Conservation (phyloP, 495 filamentous ascomycete species). For the Penicillium nucicola region DNA sequence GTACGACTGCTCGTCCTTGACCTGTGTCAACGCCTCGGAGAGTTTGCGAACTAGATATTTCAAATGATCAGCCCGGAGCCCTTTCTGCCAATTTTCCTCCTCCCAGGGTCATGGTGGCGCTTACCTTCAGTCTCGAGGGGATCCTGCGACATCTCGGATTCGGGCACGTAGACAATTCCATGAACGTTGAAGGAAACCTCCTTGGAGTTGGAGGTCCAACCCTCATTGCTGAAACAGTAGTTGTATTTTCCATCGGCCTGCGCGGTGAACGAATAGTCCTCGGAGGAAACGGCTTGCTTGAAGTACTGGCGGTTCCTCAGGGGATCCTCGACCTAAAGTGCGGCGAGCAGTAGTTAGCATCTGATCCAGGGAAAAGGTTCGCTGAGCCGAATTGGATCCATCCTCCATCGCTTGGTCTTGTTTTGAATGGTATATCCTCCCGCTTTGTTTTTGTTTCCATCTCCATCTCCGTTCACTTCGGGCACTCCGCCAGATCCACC, state of each 20-base stretch:
- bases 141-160: conserved; percentile 78
- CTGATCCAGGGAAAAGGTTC: background rate
- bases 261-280: conserved; percentile 91
- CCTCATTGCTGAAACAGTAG: conserved; percentile 99
- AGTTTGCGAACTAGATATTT: conserved; percentile 67
- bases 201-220: conserved; percentile 87
- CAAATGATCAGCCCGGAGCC: conserved; percentile 9
- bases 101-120: background rate
- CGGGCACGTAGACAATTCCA: conserved; percentile 95
- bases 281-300: conserved; percentile 76
- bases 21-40: conserved; percentile 80
- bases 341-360: conserved; percentile 11
- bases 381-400: too few species aligned
- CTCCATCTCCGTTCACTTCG: too few species aligned
- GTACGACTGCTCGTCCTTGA: conserved; percentile 96
- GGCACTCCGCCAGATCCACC: background rate
- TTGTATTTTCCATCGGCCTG: conserved; percentile 79
- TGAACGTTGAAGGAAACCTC: conserved; percentile 99
- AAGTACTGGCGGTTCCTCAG: conserved; percentile 67
- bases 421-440: background rate
- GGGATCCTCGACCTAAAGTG: conserved; percentile 73
- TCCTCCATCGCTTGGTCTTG: background rate
- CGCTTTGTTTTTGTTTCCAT: background rate
- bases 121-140: conserved; percentile 87
- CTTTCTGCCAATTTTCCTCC: background rate